Evolutionary conservation across 805 yeast species (phyloP).

Genomic region (Cyberlindnera euphorbiiphila): DNA sequence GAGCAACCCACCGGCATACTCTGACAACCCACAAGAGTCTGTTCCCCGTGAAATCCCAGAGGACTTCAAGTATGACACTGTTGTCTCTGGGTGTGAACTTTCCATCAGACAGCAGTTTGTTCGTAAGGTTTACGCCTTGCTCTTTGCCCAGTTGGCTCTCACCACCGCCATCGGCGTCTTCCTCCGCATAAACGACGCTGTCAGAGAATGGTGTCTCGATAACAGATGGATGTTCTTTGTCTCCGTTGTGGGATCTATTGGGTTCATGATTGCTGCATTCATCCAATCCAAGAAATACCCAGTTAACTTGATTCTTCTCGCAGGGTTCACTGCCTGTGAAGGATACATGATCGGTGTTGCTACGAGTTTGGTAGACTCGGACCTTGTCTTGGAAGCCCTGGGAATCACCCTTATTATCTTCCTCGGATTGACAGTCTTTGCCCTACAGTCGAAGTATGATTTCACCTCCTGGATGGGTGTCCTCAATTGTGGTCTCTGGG

Average conservation of each 20-base stretch:
- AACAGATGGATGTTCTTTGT: conserved; percentile 59
- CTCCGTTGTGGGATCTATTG: conserved; percentile 56
- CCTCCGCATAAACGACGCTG: conserved; percentile 40
- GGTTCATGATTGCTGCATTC: conserved; percentile 59
- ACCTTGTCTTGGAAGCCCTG: conserved; percentile 66
- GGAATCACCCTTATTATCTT: conserved; percentile 66
- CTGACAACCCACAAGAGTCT: conserved; percentile 18
- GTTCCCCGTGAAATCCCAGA: conserved; percentile 42
- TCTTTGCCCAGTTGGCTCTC: conserved; percentile 57
- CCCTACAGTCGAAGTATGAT: conserved; percentile 75
- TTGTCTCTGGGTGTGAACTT: conserved; percentile 73
- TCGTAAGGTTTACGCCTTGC: conserved; percentile 73
- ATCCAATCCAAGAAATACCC: conserved; percentile 68
- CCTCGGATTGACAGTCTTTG: conserved; percentile 71
- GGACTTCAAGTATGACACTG: conserved; percentile 78
- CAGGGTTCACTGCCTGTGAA: conserved; percentile 70
- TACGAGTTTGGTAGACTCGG: conserved; percentile 59
- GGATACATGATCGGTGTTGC: conserved; percentile 68
- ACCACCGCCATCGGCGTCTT: conserved; percentile 57
- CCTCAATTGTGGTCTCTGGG: conserved; percentile 55
- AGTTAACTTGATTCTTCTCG: conserved; percentile 53
- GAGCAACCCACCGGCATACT: conserved; percentile 26
- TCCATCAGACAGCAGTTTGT: conserved; percentile 72
- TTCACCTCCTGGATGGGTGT: conserved; percentile 65
- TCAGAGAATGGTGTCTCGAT: conserved; percentile 51